phyloP scores from a whole-genome alignment of 495 filamentous ascomycete species.

The Lasiosphaeria hispida region DNA sequence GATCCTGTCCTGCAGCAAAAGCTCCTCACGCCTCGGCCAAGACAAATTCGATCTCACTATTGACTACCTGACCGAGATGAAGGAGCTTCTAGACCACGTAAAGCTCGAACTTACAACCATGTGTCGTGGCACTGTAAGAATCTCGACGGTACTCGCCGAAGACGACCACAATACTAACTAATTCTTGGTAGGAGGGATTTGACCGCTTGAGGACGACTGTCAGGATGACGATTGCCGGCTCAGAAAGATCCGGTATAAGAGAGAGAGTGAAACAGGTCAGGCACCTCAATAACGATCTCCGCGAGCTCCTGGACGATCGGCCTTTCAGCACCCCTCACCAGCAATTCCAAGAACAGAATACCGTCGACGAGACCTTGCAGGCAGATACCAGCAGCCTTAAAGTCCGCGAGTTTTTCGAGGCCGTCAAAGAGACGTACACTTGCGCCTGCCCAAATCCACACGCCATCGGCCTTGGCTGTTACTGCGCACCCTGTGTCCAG shows the following conservation, averaged over 20 bases:
- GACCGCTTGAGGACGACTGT: background rate
- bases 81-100: background rate
- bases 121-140: background rate
- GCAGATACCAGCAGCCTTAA: background rate
- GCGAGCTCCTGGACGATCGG: background rate
- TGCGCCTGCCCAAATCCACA: background rate
- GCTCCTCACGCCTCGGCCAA: background rate
- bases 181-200: background rate
- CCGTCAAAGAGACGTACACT: slow-evolving; percentile 1
- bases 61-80: background rate
- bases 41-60: background rate
- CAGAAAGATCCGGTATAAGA: background rate
- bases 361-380: background rate
- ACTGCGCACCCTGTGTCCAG: background rate
- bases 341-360: background rate
- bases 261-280: background rate
- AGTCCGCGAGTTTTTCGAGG: background rate
- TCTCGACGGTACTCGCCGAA: too few relatives aligned
- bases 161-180: too few relatives aligned
- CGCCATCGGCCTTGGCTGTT: background rate
- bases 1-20: background rate
- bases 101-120: background rate
- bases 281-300: background rate
- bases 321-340: background rate
- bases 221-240: background rate